These are phyloP conservation scores for Sphagnum tenellum DNA, from an alignment of 225 moss, liverwort and hornwort species.

Conservation along the genomic window DNA sequence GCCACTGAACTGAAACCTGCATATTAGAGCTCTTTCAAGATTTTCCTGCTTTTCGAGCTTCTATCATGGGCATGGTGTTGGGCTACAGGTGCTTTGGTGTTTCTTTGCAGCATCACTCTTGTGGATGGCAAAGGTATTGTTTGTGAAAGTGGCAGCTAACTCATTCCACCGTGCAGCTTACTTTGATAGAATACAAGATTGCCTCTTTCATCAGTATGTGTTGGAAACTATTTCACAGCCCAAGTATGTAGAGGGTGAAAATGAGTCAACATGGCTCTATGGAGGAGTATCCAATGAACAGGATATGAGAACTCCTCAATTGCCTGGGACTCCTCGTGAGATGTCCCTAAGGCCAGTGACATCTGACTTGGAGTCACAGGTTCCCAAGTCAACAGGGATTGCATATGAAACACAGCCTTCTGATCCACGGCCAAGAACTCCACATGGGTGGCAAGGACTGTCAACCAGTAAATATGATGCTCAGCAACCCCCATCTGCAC, in stretches of 20 bases:
- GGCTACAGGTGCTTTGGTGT: slow-evolving; percentile 82
- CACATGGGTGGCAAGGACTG: no score
- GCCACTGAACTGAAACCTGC: no score
- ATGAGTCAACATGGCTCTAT: background rate
- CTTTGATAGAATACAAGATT: slow-evolving; percentile 97
- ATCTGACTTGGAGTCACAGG: slow-evolving; percentile 22
- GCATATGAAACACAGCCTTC: no score
- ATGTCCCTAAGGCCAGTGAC: slow-evolving; percentile 5
- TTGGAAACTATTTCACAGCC: slow-evolving; percentile 91
- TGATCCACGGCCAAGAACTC: no score
- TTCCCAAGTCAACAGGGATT: background rate
- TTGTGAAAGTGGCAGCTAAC: slow-evolving; percentile 92
- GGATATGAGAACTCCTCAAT: no score
- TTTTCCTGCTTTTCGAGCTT: no score
- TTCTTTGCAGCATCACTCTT: slow-evolving; percentile 76
- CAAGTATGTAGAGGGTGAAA: slow-evolving; percentile 18
- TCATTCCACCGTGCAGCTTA: slow-evolving; percentile 98
- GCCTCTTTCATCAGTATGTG: slow-evolving; percentile 94
- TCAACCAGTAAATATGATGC: no score
- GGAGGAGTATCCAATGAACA: no score
- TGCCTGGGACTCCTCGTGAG: no score
- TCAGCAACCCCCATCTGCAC: no score
- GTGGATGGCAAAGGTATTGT: slow-evolving; percentile 92
- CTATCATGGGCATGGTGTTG: no score
- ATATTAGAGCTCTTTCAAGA: no score